Conservation (phyloP, 495 filamentous ascomycete genomes). For the Aspergillus nidulans region DNA sequence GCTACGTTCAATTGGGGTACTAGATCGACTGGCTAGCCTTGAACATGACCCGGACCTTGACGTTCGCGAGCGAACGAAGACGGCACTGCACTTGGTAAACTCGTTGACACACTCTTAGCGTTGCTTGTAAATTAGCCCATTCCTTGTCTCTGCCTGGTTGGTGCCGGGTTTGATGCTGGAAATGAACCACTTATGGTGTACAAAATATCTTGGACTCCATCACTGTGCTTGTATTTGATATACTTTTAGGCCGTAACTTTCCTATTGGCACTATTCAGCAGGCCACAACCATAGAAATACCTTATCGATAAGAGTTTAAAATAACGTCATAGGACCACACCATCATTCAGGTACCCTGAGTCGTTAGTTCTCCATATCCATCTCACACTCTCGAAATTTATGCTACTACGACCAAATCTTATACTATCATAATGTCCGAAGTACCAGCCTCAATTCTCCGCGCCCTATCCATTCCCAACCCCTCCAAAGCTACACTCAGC, state of each 20-base stretch:
- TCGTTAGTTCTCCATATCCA: neutral
- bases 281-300: neutral
- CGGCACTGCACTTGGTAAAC: slow-evolving; percentile 64
- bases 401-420: neutral
- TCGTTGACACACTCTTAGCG: slow-evolving; percentile 23
- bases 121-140: slow-evolving; percentile 6
- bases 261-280: neutral
- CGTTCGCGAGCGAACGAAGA: slow-evolving; percentile 77
- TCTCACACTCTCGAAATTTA: neutral
- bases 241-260: neutral
- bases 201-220: neutral
- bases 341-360: neutral
- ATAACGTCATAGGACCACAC: slow-evolving; percentile 18
- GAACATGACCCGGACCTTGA: slow-evolving; percentile 75
- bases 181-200: slow-evolving; percentile 1
- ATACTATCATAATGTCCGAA: slow-evolving; percentile 13
- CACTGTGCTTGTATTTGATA: neutral
- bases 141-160: neutral
- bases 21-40: slow-evolving; percentile 59
- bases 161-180: neutral
- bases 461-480: slow-evolving; percentile 60
- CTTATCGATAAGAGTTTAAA: slow-evolving; percentile 22
- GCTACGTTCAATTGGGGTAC: slow-evolving; percentile 67
- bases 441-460: slow-evolving; percentile 57
- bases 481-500: slow-evolving; percentile 48